Conservation (phyloP, 257 asterid genomes). For the Solanum okadae region DNA sequence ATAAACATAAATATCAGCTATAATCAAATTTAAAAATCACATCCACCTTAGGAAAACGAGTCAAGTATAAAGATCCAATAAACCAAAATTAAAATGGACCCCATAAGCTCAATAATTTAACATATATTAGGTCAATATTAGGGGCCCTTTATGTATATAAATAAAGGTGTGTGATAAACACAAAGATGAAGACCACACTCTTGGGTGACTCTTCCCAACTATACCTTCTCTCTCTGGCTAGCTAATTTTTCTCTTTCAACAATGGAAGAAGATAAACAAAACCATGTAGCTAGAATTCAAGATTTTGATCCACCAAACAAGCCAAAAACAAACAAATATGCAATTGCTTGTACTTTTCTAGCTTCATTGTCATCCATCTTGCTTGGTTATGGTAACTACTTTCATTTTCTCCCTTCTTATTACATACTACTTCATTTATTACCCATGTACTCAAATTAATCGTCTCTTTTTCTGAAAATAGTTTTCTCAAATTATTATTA, state of each 20-base stretch:
- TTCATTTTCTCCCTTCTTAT: not conserved
- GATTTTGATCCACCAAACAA: slow-evolving; percentile 34
- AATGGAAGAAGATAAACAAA: not conserved
- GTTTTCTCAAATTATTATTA: not conserved
- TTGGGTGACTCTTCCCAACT: not conserved
- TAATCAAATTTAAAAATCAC: too few relatives aligned
- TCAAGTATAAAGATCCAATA: not conserved
- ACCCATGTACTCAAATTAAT: not conserved
- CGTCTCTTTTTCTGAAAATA: too few relatives aligned
- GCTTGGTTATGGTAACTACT: slow-evolving; percentile 50
- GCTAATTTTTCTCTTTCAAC: not conserved
- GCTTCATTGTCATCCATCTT: slow-evolving; percentile 71
- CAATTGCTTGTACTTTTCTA: slow-evolving; percentile 49
- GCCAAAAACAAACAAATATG: slow-evolving; percentile 48
- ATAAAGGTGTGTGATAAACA: not conserved
- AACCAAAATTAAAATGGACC: not conserved
- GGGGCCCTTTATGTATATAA: not conserved
- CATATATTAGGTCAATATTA: not conserved
- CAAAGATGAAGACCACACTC: not conserved
- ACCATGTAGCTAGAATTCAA: slow-evolving; percentile 6
- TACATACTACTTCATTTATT: not conserved
- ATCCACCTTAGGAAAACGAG: not conserved
- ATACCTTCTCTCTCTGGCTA: not conserved
- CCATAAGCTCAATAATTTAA: not conserved
- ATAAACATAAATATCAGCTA: not conserved